These are phyloP conservation scores for Keqinozyma sinolaborantium DNA, from an alignment of 1,139 yeast genomes.

Conservation along the genomic window DNA sequence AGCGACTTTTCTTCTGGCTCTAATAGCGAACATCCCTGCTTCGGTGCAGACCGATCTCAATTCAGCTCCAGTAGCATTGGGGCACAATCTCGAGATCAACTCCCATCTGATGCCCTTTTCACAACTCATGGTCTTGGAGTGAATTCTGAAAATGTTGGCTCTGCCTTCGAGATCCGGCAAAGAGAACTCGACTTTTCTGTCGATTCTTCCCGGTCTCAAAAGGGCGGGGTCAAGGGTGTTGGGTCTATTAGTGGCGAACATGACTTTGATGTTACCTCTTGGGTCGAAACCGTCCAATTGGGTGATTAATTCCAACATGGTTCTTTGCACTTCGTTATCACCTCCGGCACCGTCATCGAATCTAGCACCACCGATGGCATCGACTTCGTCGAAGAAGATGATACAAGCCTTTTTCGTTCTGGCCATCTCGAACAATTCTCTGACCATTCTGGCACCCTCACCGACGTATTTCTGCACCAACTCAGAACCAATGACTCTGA, in stretches of 20 bases:
- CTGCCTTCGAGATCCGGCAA: conserved; percentile 96
- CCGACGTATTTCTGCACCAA: conserved; percentile 97
- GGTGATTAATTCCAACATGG: conserved; percentile 96
- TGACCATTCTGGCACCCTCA: conserved; percentile 99
- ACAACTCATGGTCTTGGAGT: conserved; percentile 94
- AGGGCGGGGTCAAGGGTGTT: conserved; percentile 97
- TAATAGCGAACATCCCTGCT: conserved; percentile 98
- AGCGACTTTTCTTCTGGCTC: conserved; percentile 97
- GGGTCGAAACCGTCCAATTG: conserved; percentile 98
- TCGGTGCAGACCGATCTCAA: conserved; percentile 94
- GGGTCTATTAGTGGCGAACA: conserved; percentile 98
- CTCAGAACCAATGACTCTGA: conserved; percentile 96
- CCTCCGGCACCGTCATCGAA: conserved; percentile 99
- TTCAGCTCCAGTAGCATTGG: conserved; percentile 98
- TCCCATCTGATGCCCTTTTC: conserved; percentile 99
- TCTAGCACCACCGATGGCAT: conserved; percentile 98
- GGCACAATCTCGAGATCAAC: conserved; percentile 92
- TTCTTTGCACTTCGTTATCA: conserved; percentile 97
- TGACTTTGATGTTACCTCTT: conserved; percentile 95
- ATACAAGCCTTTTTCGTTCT: conserved; percentile 97
- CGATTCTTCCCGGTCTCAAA: conserved; percentile 96
- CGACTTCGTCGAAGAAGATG: conserved; percentile 94
- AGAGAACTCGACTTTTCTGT: conserved; percentile 95
- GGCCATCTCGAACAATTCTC: conserved; percentile 98
- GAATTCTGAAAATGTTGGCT: conserved; percentile 95